A percentile compares a stretch with the other conserved stretches of the same genome.
Evolutionary conservation across 2,329 filamentous ascomycete genomes (phyloP).

Genomic region (Fusarium setosum): DNA sequence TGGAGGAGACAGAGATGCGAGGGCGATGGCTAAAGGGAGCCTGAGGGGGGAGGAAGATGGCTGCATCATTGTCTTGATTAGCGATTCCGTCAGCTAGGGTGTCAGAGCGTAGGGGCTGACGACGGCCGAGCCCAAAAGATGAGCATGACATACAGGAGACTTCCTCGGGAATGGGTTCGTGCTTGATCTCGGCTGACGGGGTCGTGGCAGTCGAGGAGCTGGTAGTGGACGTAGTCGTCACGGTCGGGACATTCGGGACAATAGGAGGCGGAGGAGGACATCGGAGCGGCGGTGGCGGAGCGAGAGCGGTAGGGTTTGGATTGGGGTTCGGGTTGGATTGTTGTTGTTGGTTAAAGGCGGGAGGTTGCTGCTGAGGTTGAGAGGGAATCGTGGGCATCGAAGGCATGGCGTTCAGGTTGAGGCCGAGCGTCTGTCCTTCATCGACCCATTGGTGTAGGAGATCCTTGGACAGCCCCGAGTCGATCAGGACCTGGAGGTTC

Average conservation of each 20-base stretch:
- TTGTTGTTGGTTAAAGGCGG: conserved; percentile 23
- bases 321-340: conserved; percentile 33
- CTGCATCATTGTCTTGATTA: conserved; percentile 35
- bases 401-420: conserved; percentile 28
- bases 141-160: conserved; percentile 39
- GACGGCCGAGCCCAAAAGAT: not conserved
- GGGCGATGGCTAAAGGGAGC: conserved; percentile 55
- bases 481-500: conserved; percentile 59
- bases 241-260: conserved; percentile 30
- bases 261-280: conserved; percentile 47
- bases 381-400: conserved; percentile 24
- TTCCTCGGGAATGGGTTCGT: conserved; percentile 45
- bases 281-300: conserved; percentile 47
- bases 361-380: conserved; percentile 33
- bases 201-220: conserved; percentile 38
- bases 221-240: conserved; percentile 33
- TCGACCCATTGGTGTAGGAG: conserved; percentile 55
- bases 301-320: conserved; percentile 33
- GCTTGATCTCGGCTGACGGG: conserved; percentile 44
- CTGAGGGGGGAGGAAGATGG: conserved; percentile 50
- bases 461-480: conserved; percentile 58
- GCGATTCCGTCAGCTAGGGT: conserved; percentile 17
- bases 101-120: not conserved
- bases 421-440: conserved; percentile 49
- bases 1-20: conserved; percentile 61